Evolutionary conservation across 1,139 yeast genomes (phyloP).

Genomic region (Pichiaceae sp.): DNA sequence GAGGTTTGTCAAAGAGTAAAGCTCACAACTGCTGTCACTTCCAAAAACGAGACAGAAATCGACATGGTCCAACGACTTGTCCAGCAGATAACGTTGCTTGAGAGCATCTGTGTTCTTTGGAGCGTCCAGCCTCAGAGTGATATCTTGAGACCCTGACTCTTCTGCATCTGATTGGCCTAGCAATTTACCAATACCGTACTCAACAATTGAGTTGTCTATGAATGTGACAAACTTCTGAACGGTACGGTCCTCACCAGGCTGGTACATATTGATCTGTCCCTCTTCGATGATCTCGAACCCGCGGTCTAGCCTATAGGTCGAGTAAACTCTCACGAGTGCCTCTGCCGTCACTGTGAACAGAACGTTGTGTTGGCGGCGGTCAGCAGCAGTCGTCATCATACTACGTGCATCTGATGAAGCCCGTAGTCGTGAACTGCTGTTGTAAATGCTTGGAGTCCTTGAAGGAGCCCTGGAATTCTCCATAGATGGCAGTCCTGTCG

Average conservation of each 20-base stretch:
- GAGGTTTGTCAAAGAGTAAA: constrained; percentile 45
- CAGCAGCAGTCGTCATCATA: constrained; percentile 2
- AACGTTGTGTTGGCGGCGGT: constrained; percentile 28
- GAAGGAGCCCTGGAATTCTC: background rate
- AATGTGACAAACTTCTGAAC: constrained; percentile 35
- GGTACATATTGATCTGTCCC: constrained; percentile 43
- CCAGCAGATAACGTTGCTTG: constrained; percentile 15
- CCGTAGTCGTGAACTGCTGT: constrained; percentile 2
- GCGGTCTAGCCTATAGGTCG: constrained; percentile 55
- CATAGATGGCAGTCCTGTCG: background rate
- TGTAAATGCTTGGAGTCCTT: background rate
- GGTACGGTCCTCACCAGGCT: constrained; percentile 16
- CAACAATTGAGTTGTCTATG: constrained; percentile 49
- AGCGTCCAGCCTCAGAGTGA: constrained; percentile 4
- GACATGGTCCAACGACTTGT: constrained; percentile 21
- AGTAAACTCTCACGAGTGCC: constrained; percentile 58
- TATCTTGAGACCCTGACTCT: background rate
- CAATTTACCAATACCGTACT: constrained; percentile 29
- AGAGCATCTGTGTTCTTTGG: background rate
- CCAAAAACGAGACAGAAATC: constrained; percentile 55
- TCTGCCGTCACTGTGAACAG: constrained; percentile 57
- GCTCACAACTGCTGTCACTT: constrained; percentile 33
- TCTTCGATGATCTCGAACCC: constrained; percentile 53
- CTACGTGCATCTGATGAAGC: background rate
- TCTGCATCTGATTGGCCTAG: constrained; percentile 15